Base-by-base conservation (phyloP, 257 asterid genomes). In the Scutellaria baicalensis region DNA sequence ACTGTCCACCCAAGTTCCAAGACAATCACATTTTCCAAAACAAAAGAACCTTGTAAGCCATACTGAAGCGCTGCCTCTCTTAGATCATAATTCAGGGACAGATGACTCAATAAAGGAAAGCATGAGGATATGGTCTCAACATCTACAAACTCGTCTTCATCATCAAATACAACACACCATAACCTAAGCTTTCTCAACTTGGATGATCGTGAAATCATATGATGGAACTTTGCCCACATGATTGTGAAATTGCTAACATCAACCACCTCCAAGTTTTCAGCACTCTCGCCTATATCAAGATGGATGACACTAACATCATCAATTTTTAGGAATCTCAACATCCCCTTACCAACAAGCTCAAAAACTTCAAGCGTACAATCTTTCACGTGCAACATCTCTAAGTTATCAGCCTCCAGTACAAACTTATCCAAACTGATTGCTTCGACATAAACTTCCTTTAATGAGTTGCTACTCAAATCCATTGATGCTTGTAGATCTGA, bases 301-400 rank as follows among this genome's bases (percentile, higher is more conserved):
- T 92, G 97, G 71, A 92, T 89, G 74, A 92, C 97, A 39, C 97
- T 92, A 5, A 92, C 96, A 82, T 92, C 97, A 55, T 92, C 96
- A 38, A 92, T 85, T 84, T 79, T 92, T 14, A 92, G 84, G 66
- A 76, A 80, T 71, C 83, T 87, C 80, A 92, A 63, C 62, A 81
- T 80, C 43, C 94, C 96, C 64, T 86, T 92, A 50, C 97, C 88
- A 27, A 87, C 89, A 48, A 92, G 90, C 81, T 92, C 97, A 65
- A 92, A 92, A 49, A 74, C 86, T 61, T 92, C 97, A 18, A 91
- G 93, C 0, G 97, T 88, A 58, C 97, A 91, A 73, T 89, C 96
- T 79, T 92, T 92, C 77, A 92, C 65, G 72, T 89, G 95, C 86
- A 92, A 78, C 83, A 81, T 92, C 82, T 87, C 96, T 38, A 92